These are phyloP conservation scores for Durio zibethinus DNA, from an alignment of 345 rosid species.

Conservation along the genomic window DNA sequence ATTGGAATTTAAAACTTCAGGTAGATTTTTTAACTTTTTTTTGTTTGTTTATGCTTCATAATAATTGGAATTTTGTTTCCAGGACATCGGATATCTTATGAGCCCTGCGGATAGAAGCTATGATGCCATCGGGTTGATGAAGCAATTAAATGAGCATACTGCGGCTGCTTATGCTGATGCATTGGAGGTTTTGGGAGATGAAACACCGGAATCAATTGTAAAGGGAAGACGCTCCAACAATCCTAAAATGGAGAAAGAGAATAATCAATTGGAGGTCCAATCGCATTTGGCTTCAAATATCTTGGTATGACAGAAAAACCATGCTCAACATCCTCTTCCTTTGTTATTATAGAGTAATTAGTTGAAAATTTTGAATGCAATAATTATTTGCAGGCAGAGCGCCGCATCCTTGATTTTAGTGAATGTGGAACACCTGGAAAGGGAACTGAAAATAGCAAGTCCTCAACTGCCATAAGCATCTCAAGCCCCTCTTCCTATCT, in stretches of 20 bases:
- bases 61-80: slow-evolving; percentile 16
- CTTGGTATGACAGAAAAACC: slow-evolving; percentile 26
- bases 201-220: slow-evolving; percentile 53
- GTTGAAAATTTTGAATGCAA: not conserved
- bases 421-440: slow-evolving; percentile 85
- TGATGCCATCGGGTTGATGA: slow-evolving; percentile 85
- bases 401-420: slow-evolving; percentile 83
- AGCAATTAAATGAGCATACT: slow-evolving; percentile 77
- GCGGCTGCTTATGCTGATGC: slow-evolving; percentile 90
- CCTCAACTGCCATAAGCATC: slow-evolving; percentile 23
- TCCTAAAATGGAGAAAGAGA: slow-evolving; percentile 40
- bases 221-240: slow-evolving; percentile 36
- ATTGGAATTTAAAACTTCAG: not conserved
- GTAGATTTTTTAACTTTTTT: not conserved
- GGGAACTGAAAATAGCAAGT: slow-evolving; percentile 40
- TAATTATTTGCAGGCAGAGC: slow-evolving; percentile 59
- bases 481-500: slow-evolving; percentile 70
- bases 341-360: not conserved
- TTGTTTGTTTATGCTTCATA: not conserved
- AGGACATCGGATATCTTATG: slow-evolving; percentile 86
- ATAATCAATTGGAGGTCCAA: slow-evolving; percentile 32
- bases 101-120: slow-evolving; percentile 88
- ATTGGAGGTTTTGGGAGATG: slow-evolving; percentile 74
- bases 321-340: not conserved
- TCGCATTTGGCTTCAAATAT: slow-evolving; percentile 48